Evolutionary conservation across 2,329 filamentous ascomycete species (phyloP).

Genomic region (Chaetomium globosum): DNA sequence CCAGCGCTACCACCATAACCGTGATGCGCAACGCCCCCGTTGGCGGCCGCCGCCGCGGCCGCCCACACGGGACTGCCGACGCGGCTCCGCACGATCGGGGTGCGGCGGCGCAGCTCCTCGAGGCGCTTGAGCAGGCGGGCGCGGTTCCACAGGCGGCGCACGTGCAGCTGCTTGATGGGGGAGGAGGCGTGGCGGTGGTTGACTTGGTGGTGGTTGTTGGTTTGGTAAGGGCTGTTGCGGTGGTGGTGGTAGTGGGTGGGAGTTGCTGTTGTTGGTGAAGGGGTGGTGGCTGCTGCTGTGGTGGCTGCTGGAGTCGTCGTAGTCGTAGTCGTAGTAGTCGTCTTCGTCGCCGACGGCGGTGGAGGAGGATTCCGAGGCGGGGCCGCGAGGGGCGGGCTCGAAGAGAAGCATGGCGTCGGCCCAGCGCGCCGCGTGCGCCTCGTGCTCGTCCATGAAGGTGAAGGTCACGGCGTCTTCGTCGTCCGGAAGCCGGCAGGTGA

Average conservation of each 20-base stretch:
- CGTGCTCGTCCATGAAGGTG: constrained; percentile 33
- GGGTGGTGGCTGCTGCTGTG: not conserved
- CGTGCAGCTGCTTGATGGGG: constrained; percentile 28
- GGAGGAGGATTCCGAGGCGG: not conserved
- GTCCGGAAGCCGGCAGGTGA: constrained; percentile 38
- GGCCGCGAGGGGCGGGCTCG: constrained; percentile 25
- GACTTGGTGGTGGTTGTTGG: not conserved
- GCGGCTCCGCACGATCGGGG: constrained; percentile 3
- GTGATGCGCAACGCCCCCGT: not conserved
- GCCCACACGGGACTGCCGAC: constrained; percentile 14
- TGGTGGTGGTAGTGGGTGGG: not conserved
- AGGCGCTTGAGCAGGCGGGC: constrained; percentile 29
- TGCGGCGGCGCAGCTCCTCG: constrained; percentile 29
- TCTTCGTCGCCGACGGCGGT: not conserved
- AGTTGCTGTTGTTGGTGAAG: no score
- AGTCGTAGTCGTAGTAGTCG: not conserved
- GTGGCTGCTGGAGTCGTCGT: not conserved
- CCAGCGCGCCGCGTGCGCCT: constrained; percentile 29
- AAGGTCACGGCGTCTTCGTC: constrained; percentile 38
- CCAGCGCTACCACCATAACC: not conserved
- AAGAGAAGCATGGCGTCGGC: constrained; percentile 35
- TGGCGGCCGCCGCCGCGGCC: not conserved
- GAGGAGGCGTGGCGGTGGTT: not conserved
- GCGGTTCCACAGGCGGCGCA: constrained; percentile 36
- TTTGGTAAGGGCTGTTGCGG: not conserved